Base-by-base conservation (phyloP, 352 stramenopile genomes). In the Blastocystis sp. region DNA sequence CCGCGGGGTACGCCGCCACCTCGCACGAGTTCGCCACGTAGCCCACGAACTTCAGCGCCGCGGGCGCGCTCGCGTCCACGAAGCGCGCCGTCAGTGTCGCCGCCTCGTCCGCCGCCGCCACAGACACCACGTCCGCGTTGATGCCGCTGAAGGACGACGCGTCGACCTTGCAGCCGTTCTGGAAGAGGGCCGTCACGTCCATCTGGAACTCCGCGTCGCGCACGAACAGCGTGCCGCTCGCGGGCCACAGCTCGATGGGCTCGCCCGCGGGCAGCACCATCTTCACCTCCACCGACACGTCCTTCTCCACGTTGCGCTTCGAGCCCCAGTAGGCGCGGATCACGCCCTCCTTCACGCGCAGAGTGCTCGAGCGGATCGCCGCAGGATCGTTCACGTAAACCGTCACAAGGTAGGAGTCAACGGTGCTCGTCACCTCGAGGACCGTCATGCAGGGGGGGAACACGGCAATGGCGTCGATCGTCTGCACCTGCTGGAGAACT, bases 291-390 rank as follows among this genome's bases (percentile, higher is more conserved):
- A 81, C 66, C 9, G 71, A 65, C 7, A 81, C 48, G 28, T 65
- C 71, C 43, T 81, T 81, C 71, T 64, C 43, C 71, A 65, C 2
- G 59, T 81, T 81, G 23, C 21, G 14, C 40, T 60, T 81, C 48
- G 64, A 53, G 34, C 71, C 71, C 71, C 71, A 81, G 71, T 81
- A 81, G 5, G 71, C 38, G 10, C n/a, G 17, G 19, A 81, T 64
- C 41, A 81, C 71, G 53, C 71, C 71, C 19, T 11, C 41, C 71
- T 81, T 81, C 28, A 81, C 66, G 21, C 3, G 43, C 28, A 81
- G 64, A 0, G 41, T 81, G 43, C 17, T 59, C 48, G 64, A 5
- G 28, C 41, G 3, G 2, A 81, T 21, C 21, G 43, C 17, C 2
- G 41, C 14, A 7, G 71, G 71, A n/a, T 81, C 48, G 11, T 62